These are phyloP conservation scores for Kazachstania viticola DNA, from an alignment of 805 yeast genomes.

Conservation along the genomic window DNA sequence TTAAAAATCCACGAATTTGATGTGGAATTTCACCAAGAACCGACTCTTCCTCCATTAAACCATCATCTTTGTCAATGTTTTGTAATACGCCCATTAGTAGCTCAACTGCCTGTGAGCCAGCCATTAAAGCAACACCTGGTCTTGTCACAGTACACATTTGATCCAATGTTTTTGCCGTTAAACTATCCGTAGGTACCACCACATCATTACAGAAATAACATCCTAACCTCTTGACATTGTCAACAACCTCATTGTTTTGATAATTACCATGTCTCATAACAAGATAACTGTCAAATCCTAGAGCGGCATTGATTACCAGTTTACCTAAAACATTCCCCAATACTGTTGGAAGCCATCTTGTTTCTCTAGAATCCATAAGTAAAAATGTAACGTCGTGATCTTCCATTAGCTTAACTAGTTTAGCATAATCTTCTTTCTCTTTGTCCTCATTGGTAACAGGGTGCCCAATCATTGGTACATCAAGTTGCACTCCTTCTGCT, in stretches of 20 bases:
- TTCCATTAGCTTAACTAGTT: conserved; percentile 41
- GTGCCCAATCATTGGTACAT: conserved; percentile 96
- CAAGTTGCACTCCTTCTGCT: conserved; percentile 50
- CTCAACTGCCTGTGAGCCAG: conserved; percentile 81
- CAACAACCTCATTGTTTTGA: conserved; percentile 12
- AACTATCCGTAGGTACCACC: conserved; percentile 82
- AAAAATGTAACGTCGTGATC: conserved; percentile 69
- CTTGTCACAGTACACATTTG: conserved; percentile 98
- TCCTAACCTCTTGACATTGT: conserved; percentile 43
- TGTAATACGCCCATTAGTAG: conserved; percentile 64
- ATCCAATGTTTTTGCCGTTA: conserved; percentile 81
- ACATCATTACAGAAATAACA: conserved; percentile 96
- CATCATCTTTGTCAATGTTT: conserved; percentile 36
- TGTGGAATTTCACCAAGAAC: conserved; percentile 72
- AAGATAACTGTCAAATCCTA: conserved; percentile 87
- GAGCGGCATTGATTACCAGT: conserved; percentile 79
- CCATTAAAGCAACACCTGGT: conserved; percentile 88
- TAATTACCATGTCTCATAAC: conserved; percentile 86
- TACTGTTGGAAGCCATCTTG: conserved; percentile 95
- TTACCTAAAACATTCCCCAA: conserved; percentile 57
- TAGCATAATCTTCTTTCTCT: conserved; percentile 41
- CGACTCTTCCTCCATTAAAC: conserved; percentile 16
- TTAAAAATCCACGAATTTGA: conserved; percentile 81
- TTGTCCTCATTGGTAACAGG: conserved; percentile 47
- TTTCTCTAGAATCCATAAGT: conserved; percentile 88